A percentile compares a stretch with the other conserved stretches of the same genome.
phyloP scores from a whole-genome alignment of 805 yeast species.

The Candida corydali region DNA sequence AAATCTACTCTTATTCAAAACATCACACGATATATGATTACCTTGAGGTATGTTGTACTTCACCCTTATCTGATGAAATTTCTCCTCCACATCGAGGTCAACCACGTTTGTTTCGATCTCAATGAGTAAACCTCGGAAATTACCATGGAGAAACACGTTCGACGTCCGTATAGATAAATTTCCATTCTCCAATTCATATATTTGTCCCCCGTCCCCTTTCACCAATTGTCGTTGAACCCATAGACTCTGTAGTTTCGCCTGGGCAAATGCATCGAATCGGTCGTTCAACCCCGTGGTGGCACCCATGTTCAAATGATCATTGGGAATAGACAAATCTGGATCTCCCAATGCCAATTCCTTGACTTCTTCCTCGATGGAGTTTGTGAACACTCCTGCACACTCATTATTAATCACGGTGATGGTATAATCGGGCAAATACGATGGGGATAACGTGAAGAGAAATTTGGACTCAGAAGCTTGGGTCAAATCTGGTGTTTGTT shows the following conservation, averaged over 20 bases:
- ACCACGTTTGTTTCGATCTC: slow-evolving; percentile 43
- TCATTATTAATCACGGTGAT: slow-evolving; percentile 46
- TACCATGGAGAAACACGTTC: slow-evolving; percentile 71
- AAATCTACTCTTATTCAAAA: slow-evolving; percentile 19
- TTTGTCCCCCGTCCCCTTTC: slow-evolving; percentile 72
- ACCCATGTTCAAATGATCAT: slow-evolving; percentile 42
- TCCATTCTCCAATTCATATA: slow-evolving; percentile 54
- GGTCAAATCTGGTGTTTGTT: slow-evolving; percentile 21
- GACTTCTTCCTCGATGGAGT: slow-evolving; percentile 29
- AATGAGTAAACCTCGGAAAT: slow-evolving; percentile 64
- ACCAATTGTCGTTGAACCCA: slow-evolving; percentile 70
- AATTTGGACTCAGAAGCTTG: slow-evolving; percentile 39
- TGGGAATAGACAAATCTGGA: slow-evolving; percentile 25
- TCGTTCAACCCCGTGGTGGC: slow-evolving; percentile 55
- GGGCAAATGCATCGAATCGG: slow-evolving; percentile 51
- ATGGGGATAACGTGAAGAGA: slow-evolving; percentile 47
- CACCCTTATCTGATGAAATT: slow-evolving; percentile 22
- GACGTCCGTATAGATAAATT: slow-evolving; percentile 56
- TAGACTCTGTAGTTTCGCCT: slow-evolving; percentile 57
- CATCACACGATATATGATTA: slow-evolving; percentile 26
- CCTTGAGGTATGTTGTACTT: slow-evolving; percentile 40
- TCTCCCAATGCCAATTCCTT: slow-evolving; percentile 11
- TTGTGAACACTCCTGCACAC: slow-evolving; percentile 33
- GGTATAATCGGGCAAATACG: slow-evolving; percentile 45
- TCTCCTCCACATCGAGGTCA: slow-evolving; percentile 12